Base-by-base conservation (phyloP, 306 rosid genomes). In the Cicer chorassanicum region DNA sequence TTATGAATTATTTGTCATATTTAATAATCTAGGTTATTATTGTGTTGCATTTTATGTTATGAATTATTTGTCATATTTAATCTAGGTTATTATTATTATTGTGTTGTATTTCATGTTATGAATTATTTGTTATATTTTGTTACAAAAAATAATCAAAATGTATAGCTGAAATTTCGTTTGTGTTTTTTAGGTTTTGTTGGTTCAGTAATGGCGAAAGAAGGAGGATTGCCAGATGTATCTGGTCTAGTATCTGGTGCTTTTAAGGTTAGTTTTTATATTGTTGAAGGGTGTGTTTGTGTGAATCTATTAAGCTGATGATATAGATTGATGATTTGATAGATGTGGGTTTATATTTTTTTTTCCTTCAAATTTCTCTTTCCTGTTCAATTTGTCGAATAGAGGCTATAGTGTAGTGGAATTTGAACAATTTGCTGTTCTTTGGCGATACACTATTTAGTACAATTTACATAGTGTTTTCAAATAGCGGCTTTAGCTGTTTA, bases 161-260 rank as follows among this genome's bases (percentile, higher is more conserved):
- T 21, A 8, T 72, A 19, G 13, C 62, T 86, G 48, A 60, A 56
- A 19, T 62, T n/a, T 9, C 54, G 72, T 10, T n/a, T 76, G 57
- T 62, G 0, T 65, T 80, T 65, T 80, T 65, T 79, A 95, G 99
- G 99, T 72, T 41, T 95, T 75, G 75, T 87, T 73, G 99, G 99
- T 70, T 92, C 98, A 19, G 88, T 85, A 44, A 75, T 95, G 75
- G 99, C 91, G 9, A 89, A 92, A 74, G 99, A 95, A 77, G 97
- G 96, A 44, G 80, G 90, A 9, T 16, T 87, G 6, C 73, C 90
- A 3, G 87, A 84, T 43, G 82, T 88, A 16, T 86, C 96, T 61
- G 87, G 86, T 86, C 11, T 89, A 2, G 79, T 88, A 21, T 87
- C 99, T 1, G 93, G 98, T 73, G 93, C 97, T 70, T 85, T 84